These are phyloP conservation scores for Capillidium heterosporum DNA, from an alignment of 371 early-diverging fungal genomes.

Conservation along the genomic window DNA sequence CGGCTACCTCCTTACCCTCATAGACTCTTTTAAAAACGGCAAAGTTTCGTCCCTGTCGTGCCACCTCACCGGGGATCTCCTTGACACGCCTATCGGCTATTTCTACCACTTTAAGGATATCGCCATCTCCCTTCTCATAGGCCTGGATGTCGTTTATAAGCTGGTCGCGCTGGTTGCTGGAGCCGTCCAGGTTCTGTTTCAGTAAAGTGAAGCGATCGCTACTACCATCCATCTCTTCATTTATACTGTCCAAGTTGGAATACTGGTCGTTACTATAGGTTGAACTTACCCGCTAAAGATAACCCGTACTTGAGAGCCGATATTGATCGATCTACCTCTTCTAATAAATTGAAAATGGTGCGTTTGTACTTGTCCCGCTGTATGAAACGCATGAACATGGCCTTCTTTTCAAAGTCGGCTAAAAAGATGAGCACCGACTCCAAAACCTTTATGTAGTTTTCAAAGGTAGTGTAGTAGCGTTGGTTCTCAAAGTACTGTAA, in stretches of 20 bases:
- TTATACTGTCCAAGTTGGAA: neutral
- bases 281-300: neutral
- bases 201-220: neutral
- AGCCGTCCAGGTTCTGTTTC: neutral
- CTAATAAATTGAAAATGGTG: neutral
- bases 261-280: neutral
- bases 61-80: constrained; percentile 11
- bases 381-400: constrained; percentile 1
- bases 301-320: neutral
- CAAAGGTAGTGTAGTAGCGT: neutral
- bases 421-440: neutral
- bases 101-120: constrained; percentile 14
- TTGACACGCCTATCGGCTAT: constrained; percentile 12
- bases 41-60: constrained; percentile 14
- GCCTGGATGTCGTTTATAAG: neutral
- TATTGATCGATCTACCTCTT: neutral
- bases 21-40: constrained; percentile 15
- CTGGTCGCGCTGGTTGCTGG: neutral
- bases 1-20: constrained; percentile 16
- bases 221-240: neutral
- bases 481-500: neutral
- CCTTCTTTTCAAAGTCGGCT: neutral
- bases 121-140: neutral
- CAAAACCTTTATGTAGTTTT: neutral
- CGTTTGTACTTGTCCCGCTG: neutral